These are phyloP conservation scores for Ceratobasidium sp. DNA, from an alignment of 1,284 basidiomycete species.

Conservation along the genomic window DNA sequence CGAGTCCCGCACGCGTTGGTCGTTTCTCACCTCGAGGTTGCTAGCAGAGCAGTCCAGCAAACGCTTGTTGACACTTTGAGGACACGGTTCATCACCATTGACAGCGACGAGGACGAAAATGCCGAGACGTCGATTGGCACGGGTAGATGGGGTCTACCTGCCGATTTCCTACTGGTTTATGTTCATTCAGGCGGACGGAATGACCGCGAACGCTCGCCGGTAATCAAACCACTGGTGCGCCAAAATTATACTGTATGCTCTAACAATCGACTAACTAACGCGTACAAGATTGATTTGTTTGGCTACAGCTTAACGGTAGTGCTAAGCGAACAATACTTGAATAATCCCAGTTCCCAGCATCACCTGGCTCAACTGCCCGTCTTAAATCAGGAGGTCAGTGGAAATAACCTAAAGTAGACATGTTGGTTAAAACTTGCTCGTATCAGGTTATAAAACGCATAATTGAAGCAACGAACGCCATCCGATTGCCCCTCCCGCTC, in stretches of 20 bases:
- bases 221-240: constrained; percentile 72
- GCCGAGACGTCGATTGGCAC: constrained; percentile 27
- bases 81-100: constrained; percentile 67
- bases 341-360: constrained; percentile 56
- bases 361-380: constrained; percentile 43
- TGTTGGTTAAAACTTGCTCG: constrained; percentile 55
- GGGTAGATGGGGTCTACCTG: constrained; percentile 70
- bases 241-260: background rate
- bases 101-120: constrained; percentile 54
- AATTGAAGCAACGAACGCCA: constrained; percentile 55
- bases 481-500: constrained; percentile 63
- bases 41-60: constrained; percentile 68
- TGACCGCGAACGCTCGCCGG: constrained; percentile 70
- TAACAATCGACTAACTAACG: constrained; percentile 42
- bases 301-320: constrained; percentile 75
- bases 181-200: constrained; percentile 70
- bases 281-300: constrained; percentile 77
- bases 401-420: constrained; percentile 55
- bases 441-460: constrained; percentile 52
- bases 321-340: constrained; percentile 41
- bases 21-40: constrained; percentile 75
- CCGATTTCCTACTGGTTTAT: constrained; percentile 77
- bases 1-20: constrained; percentile 71
- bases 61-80: constrained; percentile 68
- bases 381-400: constrained; percentile 44